A percentile compares a stretch with the other conserved stretches of the same genome.
phyloP scores from a whole-genome alignment of 176 grass and related monocot species.

The Dactylis glomerata region DNA sequence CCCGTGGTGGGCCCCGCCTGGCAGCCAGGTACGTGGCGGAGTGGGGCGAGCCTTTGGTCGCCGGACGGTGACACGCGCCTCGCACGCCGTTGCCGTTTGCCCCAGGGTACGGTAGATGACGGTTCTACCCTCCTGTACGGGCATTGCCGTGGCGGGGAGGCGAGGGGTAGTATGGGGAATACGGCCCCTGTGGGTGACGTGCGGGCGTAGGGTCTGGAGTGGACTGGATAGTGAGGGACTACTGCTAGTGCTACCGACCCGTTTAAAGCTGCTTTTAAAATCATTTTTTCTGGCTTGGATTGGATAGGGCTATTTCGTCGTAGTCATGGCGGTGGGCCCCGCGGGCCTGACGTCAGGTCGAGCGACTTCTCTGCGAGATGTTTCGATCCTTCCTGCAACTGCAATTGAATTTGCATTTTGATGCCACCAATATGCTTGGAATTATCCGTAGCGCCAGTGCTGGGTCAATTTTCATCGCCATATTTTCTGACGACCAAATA shows the following conservation, averaged over 20 bases:
- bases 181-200: background rate
- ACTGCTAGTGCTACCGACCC: conserved; percentile 19
- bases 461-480: background rate
- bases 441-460: background rate
- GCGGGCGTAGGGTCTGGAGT: conserved; percentile 15
- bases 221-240: conserved; percentile 25
- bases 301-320: conserved; percentile 37
- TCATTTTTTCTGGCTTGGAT: background rate
- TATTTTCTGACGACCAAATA: background rate
- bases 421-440: background rate
- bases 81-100: conserved; percentile 25
- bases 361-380: background rate
- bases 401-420: background rate
- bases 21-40: conserved; percentile 35
- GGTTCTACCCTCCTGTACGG: accelerated
- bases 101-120: background rate
- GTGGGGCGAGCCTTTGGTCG: conserved; percentile 19
- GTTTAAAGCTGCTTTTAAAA: conserved; percentile 3
- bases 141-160: accelerated
- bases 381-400: background rate
- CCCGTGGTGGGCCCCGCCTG: background rate
- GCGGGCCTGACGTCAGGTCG: background rate
- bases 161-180: background rate
- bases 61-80: conserved; percentile 31
- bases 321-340: background rate